Conservation (phyloP, 805 yeast species). For the Candida easanensis region DNA sequence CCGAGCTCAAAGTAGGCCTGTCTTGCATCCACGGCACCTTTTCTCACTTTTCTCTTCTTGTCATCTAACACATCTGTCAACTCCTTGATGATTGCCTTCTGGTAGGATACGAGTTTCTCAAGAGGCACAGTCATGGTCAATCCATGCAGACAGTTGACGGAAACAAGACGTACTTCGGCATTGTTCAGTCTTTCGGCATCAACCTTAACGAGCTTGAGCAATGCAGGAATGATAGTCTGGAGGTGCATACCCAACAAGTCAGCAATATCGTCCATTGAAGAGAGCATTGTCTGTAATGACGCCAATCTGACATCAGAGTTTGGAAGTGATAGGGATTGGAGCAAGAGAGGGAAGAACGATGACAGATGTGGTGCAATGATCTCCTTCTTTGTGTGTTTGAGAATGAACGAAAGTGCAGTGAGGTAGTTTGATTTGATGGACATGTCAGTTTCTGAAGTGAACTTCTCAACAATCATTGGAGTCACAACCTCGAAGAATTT, state of each 20-base stretch:
- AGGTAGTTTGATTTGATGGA: constrained; percentile 49
- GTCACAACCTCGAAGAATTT: constrained; percentile 62
- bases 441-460: constrained; percentile 29
- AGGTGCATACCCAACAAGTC: constrained; percentile 52
- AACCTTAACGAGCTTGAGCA: constrained; percentile 35
- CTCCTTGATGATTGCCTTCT: constrained; percentile 38
- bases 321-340: constrained; percentile 55
- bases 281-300: constrained; percentile 55
- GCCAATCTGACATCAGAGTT: constrained; percentile 50
- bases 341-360: constrained; percentile 64
- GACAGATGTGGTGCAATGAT: constrained; percentile 64
- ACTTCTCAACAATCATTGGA: constrained; percentile 51
- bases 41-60: constrained; percentile 68
- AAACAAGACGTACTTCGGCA: constrained; percentile 50
- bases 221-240: constrained; percentile 51
- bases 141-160: constrained; percentile 57
- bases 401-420: constrained; percentile 62
- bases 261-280: constrained; percentile 55
- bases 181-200: constrained; percentile 31
- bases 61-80: constrained; percentile 65
- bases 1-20: constrained; percentile 67
- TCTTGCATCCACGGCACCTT: constrained; percentile 73
- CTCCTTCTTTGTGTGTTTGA: constrained; percentile 60
- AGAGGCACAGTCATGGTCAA: constrained; percentile 38
- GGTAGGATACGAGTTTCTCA: constrained; percentile 48